Evolutionary conservation across 163 green algal species (phyloP), one percentile per base, ranked within the genome.

Genomic region (Chlorella variabilis): DNA sequence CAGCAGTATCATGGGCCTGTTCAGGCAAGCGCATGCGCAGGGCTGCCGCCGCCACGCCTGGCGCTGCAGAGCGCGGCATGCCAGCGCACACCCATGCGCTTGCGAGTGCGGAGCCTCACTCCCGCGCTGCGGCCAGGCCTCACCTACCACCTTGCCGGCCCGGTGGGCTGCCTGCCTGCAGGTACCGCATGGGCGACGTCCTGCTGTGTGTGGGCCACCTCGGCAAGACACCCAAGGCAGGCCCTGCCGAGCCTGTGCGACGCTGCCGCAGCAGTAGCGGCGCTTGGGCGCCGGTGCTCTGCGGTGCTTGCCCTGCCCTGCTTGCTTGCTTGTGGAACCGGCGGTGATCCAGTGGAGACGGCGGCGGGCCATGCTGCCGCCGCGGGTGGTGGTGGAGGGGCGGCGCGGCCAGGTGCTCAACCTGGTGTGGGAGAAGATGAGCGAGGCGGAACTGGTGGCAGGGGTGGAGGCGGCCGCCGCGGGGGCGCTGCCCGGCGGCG

Each of bases 161-260:
- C 51, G 4, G 51, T 62, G 51, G 4, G 25, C 51, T 62, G 20
- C 51, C 29, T 13, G n/a, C n/a, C 31, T 48, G 31, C 62, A 73
- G 65, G 65, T 58, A 73, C 65, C 65, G 65, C 65, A 51, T 73
- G 13, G 65, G 65, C 36, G 65, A 73, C 18, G 65, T 73, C 13
- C 38, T 73, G 65, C 65, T n/a, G 20, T 73, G 65, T 31, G 65
- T 73, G 65, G 65, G 65, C 38, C 65, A 73, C 38, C 56, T 56
- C 65, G 17, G 38, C 21, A 31, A 38, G 18, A 27, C 65, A 7
- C 65, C 65, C 21, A 73, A 73, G 65, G 65, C n/a, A 29, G 8
- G 62, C n/a, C n/a, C n/a, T 15, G 8, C 0, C 45, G 11, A 54
- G 11, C 45, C 45, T 54, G 11, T 54, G 11, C 11, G 11, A 23